These are phyloP conservation scores for Yamadazyma scolyti DNA, from an alignment of 805 yeast species.

Conservation along the genomic window DNA sequence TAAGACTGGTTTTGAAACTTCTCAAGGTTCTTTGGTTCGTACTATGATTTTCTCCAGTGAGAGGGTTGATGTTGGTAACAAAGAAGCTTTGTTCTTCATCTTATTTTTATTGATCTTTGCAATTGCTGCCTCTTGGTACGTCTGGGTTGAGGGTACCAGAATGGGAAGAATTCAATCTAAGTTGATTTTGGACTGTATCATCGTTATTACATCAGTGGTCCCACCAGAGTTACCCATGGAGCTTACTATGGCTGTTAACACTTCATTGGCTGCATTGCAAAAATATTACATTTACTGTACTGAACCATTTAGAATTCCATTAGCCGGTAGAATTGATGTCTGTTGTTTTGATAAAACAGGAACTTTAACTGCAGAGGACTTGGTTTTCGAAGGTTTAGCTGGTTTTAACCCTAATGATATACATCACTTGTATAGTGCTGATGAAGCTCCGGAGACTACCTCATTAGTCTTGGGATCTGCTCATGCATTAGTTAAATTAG, in stretches of 20 bases:
- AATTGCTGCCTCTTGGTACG: conserved; percentile 93
- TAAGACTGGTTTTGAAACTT: conserved; percentile 97
- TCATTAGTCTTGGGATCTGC: conserved; percentile 84
- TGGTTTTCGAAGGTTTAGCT: conserved; percentile 94
- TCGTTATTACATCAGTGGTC: conserved; percentile 94
- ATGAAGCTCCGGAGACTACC: conserved; percentile 68
- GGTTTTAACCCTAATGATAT: conserved; percentile 59
- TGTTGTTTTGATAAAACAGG: conserved; percentile 99
- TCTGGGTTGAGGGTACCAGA: conserved; percentile 95
- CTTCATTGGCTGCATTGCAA: conserved; percentile 81
- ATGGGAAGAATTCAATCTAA: conserved; percentile 95
- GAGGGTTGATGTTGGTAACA: conserved; percentile 92
- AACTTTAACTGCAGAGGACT: conserved; percentile 94
- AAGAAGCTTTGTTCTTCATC: conserved; percentile 90
- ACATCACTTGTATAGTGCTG: conserved; percentile 50
- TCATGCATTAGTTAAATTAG: conserved; percentile 90
- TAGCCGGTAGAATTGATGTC: conserved; percentile 96
- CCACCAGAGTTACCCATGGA: conserved; percentile 99
- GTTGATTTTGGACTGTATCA: conserved; percentile 89
- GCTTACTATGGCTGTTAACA: conserved; percentile 95
- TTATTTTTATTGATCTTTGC: conserved; percentile 88
- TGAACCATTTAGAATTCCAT: conserved; percentile 96
- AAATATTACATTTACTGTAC: conserved; percentile 93
- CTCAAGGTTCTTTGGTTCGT: conserved; percentile 95
- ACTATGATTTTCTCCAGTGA: conserved; percentile 97